phyloP scores from a whole-genome alignment of 2,329 filamentous ascomycete species.

The Venturia nashicola region DNA sequence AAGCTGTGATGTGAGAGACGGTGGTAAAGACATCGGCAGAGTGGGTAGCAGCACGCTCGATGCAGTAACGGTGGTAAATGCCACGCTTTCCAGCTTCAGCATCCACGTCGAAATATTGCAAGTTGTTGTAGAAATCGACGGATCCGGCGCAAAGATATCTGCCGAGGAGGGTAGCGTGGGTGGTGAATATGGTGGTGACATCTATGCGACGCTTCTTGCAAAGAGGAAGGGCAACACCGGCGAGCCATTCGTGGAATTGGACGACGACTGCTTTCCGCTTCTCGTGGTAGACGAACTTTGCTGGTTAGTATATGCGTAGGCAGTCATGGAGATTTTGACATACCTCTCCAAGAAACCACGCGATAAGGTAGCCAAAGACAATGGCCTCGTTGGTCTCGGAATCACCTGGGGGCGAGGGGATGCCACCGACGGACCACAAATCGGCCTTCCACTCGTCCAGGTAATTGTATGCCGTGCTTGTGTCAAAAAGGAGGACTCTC shows the following conservation, averaged over 20 bases:
- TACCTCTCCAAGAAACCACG: constrained; percentile 97
- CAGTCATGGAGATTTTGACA: constrained; percentile 16
- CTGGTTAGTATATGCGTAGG: neutral
- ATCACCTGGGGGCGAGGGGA: constrained; percentile 84
- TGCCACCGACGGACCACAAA: constrained; percentile 83
- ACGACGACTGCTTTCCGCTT: constrained; percentile 86
- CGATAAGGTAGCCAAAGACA: constrained; percentile 92
- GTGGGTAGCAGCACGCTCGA: constrained; percentile 87
- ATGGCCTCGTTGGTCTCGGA: constrained; percentile 96
- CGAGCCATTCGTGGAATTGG: constrained; percentile 98
- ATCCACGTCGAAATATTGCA: constrained; percentile 94
- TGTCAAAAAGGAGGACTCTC: constrained; percentile 87
- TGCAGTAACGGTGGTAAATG: constrained; percentile 97
- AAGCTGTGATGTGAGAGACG: constrained; percentile 95
- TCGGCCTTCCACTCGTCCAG: constrained; percentile 96
- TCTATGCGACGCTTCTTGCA: constrained; percentile 92
- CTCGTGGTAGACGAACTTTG: constrained; percentile 83
- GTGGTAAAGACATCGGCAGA: constrained; percentile 95
- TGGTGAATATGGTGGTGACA: constrained; percentile 96
- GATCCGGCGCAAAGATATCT: constrained; percentile 95
- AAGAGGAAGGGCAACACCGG: constrained; percentile 83
- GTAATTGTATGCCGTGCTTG: constrained; percentile 80
- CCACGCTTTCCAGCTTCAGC: constrained; percentile 93
- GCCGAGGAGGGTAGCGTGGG: constrained; percentile 87
- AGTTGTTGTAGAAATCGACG: constrained; percentile 98